These are phyloP conservation scores for Acanthamoeba triangularis DNA, from an alignment of 208 protist species.

Conservation along the genomic window DNA sequence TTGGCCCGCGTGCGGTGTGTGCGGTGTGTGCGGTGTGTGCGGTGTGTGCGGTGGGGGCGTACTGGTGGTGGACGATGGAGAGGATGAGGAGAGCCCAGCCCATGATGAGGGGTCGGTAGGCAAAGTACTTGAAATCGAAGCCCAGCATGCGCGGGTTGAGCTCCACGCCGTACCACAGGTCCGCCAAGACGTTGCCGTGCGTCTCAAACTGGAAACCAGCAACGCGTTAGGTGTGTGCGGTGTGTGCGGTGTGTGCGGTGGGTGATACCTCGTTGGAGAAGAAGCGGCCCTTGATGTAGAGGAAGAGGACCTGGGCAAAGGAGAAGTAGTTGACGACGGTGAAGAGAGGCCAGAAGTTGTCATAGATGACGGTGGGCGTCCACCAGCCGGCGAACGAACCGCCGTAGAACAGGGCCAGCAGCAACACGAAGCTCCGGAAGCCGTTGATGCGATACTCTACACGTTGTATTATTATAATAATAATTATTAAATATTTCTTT, in stretches of 20 bases:
- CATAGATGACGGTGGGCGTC: slow-evolving; percentile 33
- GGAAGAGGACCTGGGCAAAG: slow-evolving; percentile 59
- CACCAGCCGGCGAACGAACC: slow-evolving; percentile 47
- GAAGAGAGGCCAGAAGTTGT: slow-evolving; percentile 55
- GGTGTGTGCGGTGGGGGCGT: not conserved
- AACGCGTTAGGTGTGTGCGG: not conserved
- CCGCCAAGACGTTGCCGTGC: not conserved
- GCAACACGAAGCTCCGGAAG: slow-evolving; percentile 60
- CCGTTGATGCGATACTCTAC: slow-evolving; percentile 39
- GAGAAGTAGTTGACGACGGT: slow-evolving; percentile 46
- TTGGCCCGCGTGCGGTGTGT: too few species aligned
- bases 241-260: not conserved
- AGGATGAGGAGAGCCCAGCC: slow-evolving; percentile 63
- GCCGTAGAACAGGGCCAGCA: slow-evolving; percentile 35
- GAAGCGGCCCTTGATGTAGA: slow-evolving; percentile 47
- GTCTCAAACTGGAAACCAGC: not conserved
- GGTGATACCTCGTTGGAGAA: slow-evolving; percentile 11
- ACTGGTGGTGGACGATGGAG: slow-evolving; percentile 38
- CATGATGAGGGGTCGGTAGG: slow-evolving; percentile 61
- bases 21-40: too few species aligned
- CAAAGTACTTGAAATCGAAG: slow-evolving; percentile 55
- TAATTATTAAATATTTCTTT: too few species aligned
- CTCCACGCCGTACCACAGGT: slow-evolving; percentile 59
- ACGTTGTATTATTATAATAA: too few species aligned
- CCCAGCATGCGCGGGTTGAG: slow-evolving; percentile 46